Evolutionary conservation across 805 yeast genomes (phyloP), one percentile per base, ranked within the genome.

Genomic region (Starmerella roubikii): DNA sequence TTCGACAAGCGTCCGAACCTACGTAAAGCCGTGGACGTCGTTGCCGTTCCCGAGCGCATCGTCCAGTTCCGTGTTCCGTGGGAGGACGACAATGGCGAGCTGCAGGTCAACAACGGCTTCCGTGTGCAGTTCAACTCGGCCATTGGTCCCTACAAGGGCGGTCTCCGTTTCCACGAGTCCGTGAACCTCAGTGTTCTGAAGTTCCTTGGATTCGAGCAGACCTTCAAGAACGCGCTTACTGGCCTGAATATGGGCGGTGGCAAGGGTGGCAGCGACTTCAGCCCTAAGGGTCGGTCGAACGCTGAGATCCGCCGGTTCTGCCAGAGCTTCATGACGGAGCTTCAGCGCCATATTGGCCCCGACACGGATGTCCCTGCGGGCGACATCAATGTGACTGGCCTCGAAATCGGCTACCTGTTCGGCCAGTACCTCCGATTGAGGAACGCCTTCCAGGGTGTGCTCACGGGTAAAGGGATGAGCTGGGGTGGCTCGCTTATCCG

Each of bases 401-500:
- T 93, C 65, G 94, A 84, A 69, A 72, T 85, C 50, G 94, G 96
- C 54, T 88, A 63, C 81, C 68, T 88, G 61, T 91, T 84, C 55
- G 98, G 98, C 67, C 95, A 95, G 53, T 88, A 82, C 85, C 84
- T 85, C 74, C 70, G 72, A 56, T 71, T 72, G 76, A 78, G 73
- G 66, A 88, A 88, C 78, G 71, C 76, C 59, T 88, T 85, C 78
- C 88, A 88, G 64, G 97, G 97, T 73, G 93, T 88, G 38, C 72
- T 88, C 55, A 88, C 98, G 61, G 98, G 98, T 67, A 88, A 88
- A 72, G 96, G 96, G 58, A 72, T 86, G 59, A 68, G 79, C 62
- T 91, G 96, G 95, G 98, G 98, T 74, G 98, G 97, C 58, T 88
- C 97, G 56, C 72, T 88, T 62, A 86, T 88, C 68, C 81, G 98